Percentiles rank a stretch among this genome's conserved stretches.
Conservation (phyloP, 1,139 yeast genomes). For the Geotrichum candidum region DNA sequence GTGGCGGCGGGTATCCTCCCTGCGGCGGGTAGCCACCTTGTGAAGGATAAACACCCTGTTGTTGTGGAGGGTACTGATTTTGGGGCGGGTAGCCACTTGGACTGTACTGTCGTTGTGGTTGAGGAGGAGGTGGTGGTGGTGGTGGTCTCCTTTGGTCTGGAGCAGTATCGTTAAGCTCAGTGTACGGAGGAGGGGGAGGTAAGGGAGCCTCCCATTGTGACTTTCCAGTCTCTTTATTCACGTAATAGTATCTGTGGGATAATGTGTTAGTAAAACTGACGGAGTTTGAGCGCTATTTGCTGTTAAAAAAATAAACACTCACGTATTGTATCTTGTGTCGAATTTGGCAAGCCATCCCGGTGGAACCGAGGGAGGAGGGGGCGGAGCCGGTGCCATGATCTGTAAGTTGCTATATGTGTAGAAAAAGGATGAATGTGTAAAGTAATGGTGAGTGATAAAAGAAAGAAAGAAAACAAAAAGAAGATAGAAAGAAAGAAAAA, state of each 20-base stretch:
- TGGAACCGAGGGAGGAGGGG: slow-evolving; percentile 50
- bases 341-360: slow-evolving; percentile 84
- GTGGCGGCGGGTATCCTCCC: slow-evolving; percentile 1
- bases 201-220: slow-evolving; percentile 90
- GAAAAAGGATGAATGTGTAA: background rate
- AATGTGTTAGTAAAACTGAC: background rate
- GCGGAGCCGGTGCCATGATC: slow-evolving; percentile 1
- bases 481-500: no score
- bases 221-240: slow-evolving; percentile 59
- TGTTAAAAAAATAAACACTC: slow-evolving; percentile 11
- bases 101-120: slow-evolving; percentile 3
- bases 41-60: background rate
- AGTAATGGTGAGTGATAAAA: background rate
- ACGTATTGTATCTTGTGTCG: slow-evolving; percentile 70
- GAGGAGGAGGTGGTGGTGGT: slow-evolving; percentile 25
- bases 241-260: slow-evolving; percentile 43
- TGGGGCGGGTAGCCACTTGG: slow-evolving; percentile 2
- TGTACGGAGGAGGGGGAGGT: slow-evolving; percentile 36
- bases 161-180: slow-evolving; percentile 34
- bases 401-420: background rate
- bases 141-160: background rate
- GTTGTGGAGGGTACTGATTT: background rate
- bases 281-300: background rate
- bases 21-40: background rate
- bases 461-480: background rate